These are phyloP conservation scores for Arxiozyma slooffiae DNA, from an alignment of 1,139 yeast species.

Conservation along the genomic window DNA sequence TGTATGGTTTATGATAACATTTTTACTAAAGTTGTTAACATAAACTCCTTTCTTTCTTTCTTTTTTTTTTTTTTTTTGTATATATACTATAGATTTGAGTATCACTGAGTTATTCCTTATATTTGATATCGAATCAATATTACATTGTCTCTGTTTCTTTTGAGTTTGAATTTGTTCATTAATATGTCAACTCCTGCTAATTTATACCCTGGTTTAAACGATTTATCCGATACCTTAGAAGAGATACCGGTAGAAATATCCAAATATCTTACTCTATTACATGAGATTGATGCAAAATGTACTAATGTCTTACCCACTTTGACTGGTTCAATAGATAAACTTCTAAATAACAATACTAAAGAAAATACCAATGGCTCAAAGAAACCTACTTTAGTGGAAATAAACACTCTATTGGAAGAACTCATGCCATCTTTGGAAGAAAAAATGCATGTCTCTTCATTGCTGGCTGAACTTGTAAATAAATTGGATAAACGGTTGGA, in stretches of 20 bases:
- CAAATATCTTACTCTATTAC: conserved; percentile 75
- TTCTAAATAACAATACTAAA: conserved; percentile 31
- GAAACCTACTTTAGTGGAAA: conserved; percentile 29
- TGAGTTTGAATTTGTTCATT: too few species aligned
- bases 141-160: too few species aligned
- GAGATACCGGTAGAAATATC: conserved; percentile 80
- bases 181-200: conserved; percentile 31
- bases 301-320: conserved; percentile 64
- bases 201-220: conserved; percentile 72
- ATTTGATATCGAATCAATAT: too few species aligned
- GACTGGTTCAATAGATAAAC: conserved; percentile 46
- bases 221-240: conserved; percentile 81
- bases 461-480: conserved; percentile 70
- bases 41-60: too few species aligned
- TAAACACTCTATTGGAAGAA: conserved; percentile 48
- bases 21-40: too few species aligned
- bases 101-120: too few species aligned
- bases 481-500: conserved; percentile 67
- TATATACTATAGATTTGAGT: too few species aligned
- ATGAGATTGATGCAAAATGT: conserved; percentile 93
- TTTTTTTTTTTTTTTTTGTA: too few species aligned
- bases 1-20: too few species aligned
- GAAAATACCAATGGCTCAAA: conserved; percentile 24
- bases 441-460: conserved; percentile 93
- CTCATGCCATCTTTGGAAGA: conserved; percentile 90